phyloP scores from a whole-genome alignment of 2,329 filamentous ascomycete species.

The Diatrype stigma region DNA sequence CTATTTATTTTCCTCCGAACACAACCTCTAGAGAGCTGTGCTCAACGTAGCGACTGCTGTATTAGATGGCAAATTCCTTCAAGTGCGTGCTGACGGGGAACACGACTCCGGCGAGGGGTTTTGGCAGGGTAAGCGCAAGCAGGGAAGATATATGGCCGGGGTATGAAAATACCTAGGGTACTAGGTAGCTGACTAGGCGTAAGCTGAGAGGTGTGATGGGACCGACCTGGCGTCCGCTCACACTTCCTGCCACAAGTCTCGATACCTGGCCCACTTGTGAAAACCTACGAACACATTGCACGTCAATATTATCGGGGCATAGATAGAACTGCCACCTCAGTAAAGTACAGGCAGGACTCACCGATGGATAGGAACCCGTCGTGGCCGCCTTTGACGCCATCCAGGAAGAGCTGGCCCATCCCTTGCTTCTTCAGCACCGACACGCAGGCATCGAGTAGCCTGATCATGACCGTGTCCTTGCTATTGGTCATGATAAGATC shows the following conservation, averaged over 20 bases:
- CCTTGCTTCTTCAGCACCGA: slow-evolving; percentile 42
- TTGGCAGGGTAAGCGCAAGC: background rate
- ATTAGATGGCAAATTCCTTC: background rate
- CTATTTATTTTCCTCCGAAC: background rate
- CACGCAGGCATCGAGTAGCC: slow-evolving; percentile 50
- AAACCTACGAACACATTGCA: slow-evolving; percentile 39
- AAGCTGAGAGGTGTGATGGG: background rate
- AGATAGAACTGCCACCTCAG: no score
- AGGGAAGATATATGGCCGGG: background rate
- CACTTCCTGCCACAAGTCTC: slow-evolving; percentile 47
- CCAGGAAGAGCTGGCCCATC: slow-evolving; percentile 52
- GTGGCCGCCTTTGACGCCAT: slow-evolving; percentile 48
- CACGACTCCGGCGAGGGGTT: background rate
- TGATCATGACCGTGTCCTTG: slow-evolving; percentile 47
- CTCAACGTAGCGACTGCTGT: background rate
- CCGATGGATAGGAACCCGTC: slow-evolving; percentile 49
- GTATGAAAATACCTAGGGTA: background rate
- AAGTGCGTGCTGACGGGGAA: background rate
- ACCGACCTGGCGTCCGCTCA: slow-evolving; percentile 10
- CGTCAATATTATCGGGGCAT: slow-evolving; percentile 13
- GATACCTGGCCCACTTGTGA: slow-evolving; percentile 54
- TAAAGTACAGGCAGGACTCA: slow-evolving; percentile 28
- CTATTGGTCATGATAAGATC: slow-evolving; percentile 38
- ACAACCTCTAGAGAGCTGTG: background rate
- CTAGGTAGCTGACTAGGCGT: background rate